phyloP scores from a whole-genome alignment of 495 filamentous ascomycete species.

The Terfezia claveryi region DNA sequence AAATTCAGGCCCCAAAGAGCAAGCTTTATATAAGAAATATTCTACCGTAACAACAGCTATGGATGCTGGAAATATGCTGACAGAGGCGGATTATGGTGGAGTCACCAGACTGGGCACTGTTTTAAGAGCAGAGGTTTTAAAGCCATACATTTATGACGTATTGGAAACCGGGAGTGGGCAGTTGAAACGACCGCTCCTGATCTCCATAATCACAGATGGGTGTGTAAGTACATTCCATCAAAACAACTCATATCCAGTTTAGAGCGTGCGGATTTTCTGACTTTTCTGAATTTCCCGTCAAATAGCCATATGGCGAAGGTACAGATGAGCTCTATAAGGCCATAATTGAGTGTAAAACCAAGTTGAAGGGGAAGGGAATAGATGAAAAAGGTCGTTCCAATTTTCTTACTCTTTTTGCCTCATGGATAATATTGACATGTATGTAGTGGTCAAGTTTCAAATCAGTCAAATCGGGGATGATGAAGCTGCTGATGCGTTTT shows the following conservation, averaged over 20 bases:
- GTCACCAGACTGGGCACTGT: not conserved
- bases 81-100: not conserved
- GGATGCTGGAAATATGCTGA: not conserved
- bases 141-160: not conserved
- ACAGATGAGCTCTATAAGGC: not conserved
- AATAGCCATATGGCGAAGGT: not conserved
- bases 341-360: not conserved
- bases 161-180: not conserved
- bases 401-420: not conserved
- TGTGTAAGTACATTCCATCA: not conserved
- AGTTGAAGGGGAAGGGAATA: not conserved
- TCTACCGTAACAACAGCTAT: not conserved
- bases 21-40: not conserved
- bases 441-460: not conserved
- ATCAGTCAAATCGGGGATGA: conserved; percentile 1
- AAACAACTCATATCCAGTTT: too few relatives aligned
- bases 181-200: not conserved
- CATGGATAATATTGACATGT: not conserved
- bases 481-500: not conserved
- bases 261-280: too few relatives aligned
- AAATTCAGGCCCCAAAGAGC: not conserved
- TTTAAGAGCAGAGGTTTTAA: not conserved
- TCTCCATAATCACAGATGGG: not conserved
- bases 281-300: not conserved
- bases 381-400: too few relatives aligned